These are phyloP conservation scores for Entonaema liquescens DNA, from an alignment of 495 filamentous ascomycete species.

Conservation along the genomic window DNA sequence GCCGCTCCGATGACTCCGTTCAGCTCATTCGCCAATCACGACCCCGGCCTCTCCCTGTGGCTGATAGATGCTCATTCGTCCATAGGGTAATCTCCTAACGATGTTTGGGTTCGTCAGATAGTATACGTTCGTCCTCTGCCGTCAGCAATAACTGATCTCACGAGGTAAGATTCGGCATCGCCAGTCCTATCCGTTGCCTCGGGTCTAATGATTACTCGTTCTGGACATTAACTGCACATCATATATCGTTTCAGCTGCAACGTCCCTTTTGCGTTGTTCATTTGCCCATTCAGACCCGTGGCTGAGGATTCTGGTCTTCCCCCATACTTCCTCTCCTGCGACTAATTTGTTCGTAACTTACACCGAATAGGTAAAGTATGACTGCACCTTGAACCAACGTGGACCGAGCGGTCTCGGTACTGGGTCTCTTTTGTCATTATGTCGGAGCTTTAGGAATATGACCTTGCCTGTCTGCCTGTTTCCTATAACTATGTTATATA, in stretches of 20 bases:
- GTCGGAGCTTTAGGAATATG: background rate
- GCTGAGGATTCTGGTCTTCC: slow-evolving; percentile 7
- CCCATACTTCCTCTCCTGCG: slow-evolving; percentile 23
- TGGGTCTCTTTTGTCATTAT: slow-evolving; percentile 31
- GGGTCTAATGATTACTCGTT: slow-evolving; percentile 22
- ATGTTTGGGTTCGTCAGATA: slow-evolving; percentile 15
- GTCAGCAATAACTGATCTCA: background rate
- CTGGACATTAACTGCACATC: slow-evolving; percentile 23
- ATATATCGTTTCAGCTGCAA: slow-evolving; percentile 26
- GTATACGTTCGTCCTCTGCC: slow-evolving; percentile 5
- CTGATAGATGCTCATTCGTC: slow-evolving; percentile 27
- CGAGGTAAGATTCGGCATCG: slow-evolving; percentile 31
- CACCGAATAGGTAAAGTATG: slow-evolving; percentile 31
- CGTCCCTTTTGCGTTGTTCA: background rate
- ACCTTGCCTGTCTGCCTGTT: slow-evolving; percentile 10
- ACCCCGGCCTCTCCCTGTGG: slow-evolving; percentile 34
- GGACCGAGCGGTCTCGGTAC: slow-evolving; percentile 34
- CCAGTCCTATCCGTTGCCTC: slow-evolving; percentile 33
- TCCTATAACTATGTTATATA: slow-evolving; percentile 40
- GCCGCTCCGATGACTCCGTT: slow-evolving; percentile 19
- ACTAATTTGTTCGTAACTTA: slow-evolving; percentile 7
- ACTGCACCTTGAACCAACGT: slow-evolving; percentile 24
- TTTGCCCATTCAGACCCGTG: slow-evolving; percentile 7
- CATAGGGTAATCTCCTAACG: slow-evolving; percentile 2
- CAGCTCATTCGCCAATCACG: slow-evolving; percentile 35